These are phyloP conservation scores for Geotrichum histeridarum DNA, from an alignment of 1,139 yeast species.

Conservation along the genomic window DNA sequence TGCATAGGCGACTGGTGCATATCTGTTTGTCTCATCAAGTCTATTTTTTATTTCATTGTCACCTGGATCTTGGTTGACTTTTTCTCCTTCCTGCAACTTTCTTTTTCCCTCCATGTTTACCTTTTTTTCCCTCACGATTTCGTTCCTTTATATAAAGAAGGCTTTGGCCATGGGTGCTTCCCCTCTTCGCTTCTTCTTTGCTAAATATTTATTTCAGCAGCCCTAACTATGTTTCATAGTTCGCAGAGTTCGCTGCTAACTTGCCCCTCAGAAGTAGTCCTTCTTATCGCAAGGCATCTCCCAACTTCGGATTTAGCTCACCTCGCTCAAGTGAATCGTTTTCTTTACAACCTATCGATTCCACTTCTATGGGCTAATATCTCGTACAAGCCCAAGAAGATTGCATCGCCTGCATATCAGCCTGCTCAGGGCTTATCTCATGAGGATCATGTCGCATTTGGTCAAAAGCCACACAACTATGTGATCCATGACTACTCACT, in stretches of 20 bases:
- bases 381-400: neutral
- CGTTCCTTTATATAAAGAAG: too few species aligned
- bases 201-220: too few species aligned
- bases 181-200: too few species aligned
- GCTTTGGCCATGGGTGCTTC: too few species aligned
- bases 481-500: neutral
- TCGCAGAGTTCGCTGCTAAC: neutral
- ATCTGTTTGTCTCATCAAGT: too few species aligned
- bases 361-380: constrained; percentile 7
- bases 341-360: neutral
- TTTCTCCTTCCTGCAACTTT: neutral
- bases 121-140: neutral
- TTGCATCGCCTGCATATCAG: neutral
- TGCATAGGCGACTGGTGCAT: too few species aligned
- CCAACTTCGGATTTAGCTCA: constrained; percentile 4
- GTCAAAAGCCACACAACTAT: too few species aligned
- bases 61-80: neutral
- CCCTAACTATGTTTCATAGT: neutral
- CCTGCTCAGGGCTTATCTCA: too few species aligned
- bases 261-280: constrained; percentile 9
- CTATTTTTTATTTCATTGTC: neutral
- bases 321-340: constrained; percentile 1
- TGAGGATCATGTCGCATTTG: too few species aligned
- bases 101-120: neutral
- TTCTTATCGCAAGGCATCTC: constrained; percentile 2